Evolutionary conservation across 768 basidiomycete genomes (phyloP), one percentile per base, ranked within the genome.

Genomic region (Phlebiopsis gigantea): DNA sequence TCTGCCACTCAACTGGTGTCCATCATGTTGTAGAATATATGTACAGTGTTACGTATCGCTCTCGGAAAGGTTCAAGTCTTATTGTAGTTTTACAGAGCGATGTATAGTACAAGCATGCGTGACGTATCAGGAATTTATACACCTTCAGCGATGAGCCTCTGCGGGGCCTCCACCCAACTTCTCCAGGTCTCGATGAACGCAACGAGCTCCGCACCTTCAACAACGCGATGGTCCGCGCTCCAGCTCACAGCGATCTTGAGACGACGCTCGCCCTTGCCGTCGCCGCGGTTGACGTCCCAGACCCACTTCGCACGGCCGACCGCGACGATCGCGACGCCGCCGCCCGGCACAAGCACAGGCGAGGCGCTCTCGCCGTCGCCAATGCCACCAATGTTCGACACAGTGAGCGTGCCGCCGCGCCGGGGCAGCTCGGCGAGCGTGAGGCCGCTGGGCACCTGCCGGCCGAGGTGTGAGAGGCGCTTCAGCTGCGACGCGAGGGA

Each of bases 161-260:
- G 81, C 2, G 93, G 93, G 1, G 72, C 67, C 72, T 93, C 91
- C 15, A 93, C 87, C 76, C 83, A 90, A 15, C 71, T 74, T 58
- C 91, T 81, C 92, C 92, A 95, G 43, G 77, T 75, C 73, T 93
- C 90, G 58, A 92, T 87, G 68, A 95, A 92, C 61, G 88, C 90
- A 53, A 88, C 90, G 59, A 95, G 67, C 72, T 95, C 92, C 1
- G 91, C 92, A 4, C 92, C 92, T 67, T 95, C 92, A 9, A 93
- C 83, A 6, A 95, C 83, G 15, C 92, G 73, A 70, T 95, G 93
- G 62, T 95, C 92, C 47, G 87, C 92, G 59, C 83, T 84, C 89
- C 92, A 94, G 60, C 87, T 89, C 4, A 92, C 74, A 9, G 80
- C 80, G 39, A 87, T 67, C 71, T 79, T 79, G 39, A 87, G 68